Evolutionary conservation across 1,284 basidiomycete genomes (phyloP).

Genomic region (Macrocystidia cucumis): DNA sequence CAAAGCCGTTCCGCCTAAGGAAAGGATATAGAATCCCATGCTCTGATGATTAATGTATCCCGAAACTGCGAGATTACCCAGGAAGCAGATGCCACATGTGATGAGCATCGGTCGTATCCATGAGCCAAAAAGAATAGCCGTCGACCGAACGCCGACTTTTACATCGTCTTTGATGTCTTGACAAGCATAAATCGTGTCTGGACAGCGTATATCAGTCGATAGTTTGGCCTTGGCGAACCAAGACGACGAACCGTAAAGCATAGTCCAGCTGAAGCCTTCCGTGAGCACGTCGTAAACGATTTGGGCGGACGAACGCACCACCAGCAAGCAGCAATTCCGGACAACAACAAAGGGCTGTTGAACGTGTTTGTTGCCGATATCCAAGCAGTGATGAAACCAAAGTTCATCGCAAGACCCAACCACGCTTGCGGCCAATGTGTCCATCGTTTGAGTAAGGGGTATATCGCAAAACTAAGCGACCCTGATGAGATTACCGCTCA

Average conservation of each 20-base stretch:
- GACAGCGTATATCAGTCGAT: conserved; percentile 2
- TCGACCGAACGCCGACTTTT: conserved; percentile 33
- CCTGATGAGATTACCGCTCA: conserved; percentile 4
- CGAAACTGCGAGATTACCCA: conserved; percentile 36
- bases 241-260: conserved; percentile 45
- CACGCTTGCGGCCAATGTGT: conserved; percentile 81
- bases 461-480: conserved; percentile 29
- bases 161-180: conserved; percentile 36
- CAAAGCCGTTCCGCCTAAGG: conserved; percentile 37
- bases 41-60: conserved; percentile 45
- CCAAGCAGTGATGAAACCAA: conserved; percentile 41
- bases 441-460: conserved; percentile 42
- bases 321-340: conserved; percentile 35
- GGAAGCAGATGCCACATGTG: conserved; percentile 40
- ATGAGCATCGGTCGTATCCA: conserved; percentile 49
- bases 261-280: conserved; percentile 49
- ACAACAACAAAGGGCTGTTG: conserved; percentile 25
- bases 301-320: conserved; percentile 26
- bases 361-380: conserved; percentile 31
- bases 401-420: conserved; percentile 54
- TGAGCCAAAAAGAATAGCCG: conserved; percentile 36
- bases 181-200: conserved; percentile 38
- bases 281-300: conserved; percentile 7
- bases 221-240: neutral
- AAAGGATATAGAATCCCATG: conserved; percentile 42